Conservation (phyloP, 2,329 filamentous ascomycete genomes). For the Calonectria naviculata region DNA sequence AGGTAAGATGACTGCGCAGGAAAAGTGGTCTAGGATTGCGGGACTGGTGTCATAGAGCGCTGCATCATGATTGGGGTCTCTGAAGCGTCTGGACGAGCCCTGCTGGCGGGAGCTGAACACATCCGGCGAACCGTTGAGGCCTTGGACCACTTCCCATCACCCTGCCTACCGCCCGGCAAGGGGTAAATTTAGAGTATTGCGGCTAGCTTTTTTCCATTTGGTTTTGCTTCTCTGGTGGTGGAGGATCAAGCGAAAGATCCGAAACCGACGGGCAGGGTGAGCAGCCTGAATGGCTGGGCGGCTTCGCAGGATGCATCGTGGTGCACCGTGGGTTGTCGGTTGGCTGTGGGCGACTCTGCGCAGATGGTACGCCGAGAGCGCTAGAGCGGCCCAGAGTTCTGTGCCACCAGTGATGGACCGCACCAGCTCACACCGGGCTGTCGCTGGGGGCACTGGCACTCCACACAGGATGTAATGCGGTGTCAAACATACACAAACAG, state of each 20-base stretch:
- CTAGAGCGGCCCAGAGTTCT: neutral
- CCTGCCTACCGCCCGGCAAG: constrained; percentile 11
- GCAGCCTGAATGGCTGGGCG: neutral
- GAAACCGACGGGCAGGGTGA: constrained; percentile 11
- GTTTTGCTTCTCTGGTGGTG: neutral
- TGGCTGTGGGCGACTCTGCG: constrained; percentile 37
- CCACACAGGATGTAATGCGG: neutral
- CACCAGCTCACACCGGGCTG: neutral
- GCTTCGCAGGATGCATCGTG: constrained; percentile 6
- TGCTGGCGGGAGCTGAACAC: neutral
- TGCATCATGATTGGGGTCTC: neutral
- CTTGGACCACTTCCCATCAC: constrained; percentile 6
- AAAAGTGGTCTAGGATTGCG: neutral
- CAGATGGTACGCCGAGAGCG: neutral
- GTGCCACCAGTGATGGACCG: neutral
- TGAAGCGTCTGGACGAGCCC: neutral
- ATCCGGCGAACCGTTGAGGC: neutral
- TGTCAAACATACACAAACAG: neutral
- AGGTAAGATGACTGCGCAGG: neutral
- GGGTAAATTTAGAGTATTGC: neutral
- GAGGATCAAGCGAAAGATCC: constrained; percentile 5
- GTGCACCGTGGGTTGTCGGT: constrained; percentile 40
- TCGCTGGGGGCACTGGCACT: neutral
- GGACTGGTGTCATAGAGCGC: neutral
- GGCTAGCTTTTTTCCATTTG: neutral